These are phyloP conservation scores for Aspergillus avenaceus DNA, from an alignment of 495 filamentous ascomycete species.

Conservation along the genomic window DNA sequence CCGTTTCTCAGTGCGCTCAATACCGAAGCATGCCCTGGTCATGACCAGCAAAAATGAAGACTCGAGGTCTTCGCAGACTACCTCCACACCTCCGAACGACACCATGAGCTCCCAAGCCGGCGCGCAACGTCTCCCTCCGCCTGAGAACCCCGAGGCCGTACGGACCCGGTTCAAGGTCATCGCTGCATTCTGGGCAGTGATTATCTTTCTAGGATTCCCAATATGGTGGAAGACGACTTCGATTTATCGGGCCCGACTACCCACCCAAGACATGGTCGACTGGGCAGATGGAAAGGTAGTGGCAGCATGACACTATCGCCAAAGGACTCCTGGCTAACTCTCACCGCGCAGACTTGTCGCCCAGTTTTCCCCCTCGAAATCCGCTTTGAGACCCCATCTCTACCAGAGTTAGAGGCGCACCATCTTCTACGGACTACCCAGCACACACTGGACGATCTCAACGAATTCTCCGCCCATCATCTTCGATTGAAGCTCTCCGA, in stretches of 20 bases:
- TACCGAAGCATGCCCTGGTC: conserved; percentile 36
- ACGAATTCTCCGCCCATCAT: conserved; percentile 90
- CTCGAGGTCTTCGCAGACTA: conserved; percentile 28
- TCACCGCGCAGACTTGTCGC: conserved; percentile 63
- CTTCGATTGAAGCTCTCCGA: conserved; percentile 68
- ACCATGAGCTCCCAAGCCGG: conserved; percentile 18
- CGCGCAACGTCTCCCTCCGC: conserved; percentile 54
- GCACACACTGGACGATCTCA: conserved; percentile 83
- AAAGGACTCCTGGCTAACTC: not conserved
- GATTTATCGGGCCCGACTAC: conserved; percentile 83
- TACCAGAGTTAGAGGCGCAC: conserved; percentile 66
- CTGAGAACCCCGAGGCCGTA: conserved; percentile 67
- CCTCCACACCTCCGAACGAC: conserved; percentile 6
- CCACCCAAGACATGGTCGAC: conserved; percentile 79
- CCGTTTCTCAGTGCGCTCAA: not conserved
- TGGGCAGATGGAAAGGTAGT: conserved; percentile 90
- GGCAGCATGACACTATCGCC: not conserved
- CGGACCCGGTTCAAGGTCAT: conserved; percentile 69
- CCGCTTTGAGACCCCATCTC: conserved; percentile 63
- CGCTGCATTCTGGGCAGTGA: conserved; percentile 86
- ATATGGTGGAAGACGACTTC: conserved; percentile 98
- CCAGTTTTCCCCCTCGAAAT: conserved; percentile 86
- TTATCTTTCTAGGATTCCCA: conserved; percentile 79
- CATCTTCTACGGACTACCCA: conserved; percentile 80
- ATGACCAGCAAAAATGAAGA: conserved; percentile 40